These are phyloP conservation scores for Colletotrichum tabaci DNA, from an alignment of 2,329 filamentous ascomycete species.

Conservation along the genomic window DNA sequence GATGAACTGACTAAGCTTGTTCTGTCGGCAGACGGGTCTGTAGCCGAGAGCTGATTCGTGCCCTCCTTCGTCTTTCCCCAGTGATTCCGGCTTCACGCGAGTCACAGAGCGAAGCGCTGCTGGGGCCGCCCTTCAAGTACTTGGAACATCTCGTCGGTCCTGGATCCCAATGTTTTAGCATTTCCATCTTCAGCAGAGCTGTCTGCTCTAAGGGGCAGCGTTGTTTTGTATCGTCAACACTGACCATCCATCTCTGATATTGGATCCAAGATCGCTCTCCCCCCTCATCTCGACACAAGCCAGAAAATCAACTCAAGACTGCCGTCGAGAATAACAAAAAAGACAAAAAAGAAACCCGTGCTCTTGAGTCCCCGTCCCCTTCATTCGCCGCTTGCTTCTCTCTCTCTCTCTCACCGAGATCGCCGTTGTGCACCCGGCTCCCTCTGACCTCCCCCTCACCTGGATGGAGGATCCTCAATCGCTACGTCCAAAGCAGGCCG, in stretches of 20 bases:
- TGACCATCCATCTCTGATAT: conserved; percentile 15
- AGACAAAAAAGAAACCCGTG: neutral
- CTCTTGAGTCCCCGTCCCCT: neutral
- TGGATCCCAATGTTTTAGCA: conserved; percentile 28
- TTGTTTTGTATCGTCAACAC: conserved; percentile 37
- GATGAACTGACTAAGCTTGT: conserved; percentile 35
- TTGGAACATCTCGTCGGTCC: conserved; percentile 35
- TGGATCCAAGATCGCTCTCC: neutral
- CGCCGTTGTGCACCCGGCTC: conserved; percentile 39
- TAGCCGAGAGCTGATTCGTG: conserved; percentile 41
- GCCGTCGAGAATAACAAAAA: neutral
- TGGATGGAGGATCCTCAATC: conserved; percentile 43
- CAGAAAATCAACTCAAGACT: neutral
- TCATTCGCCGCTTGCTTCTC: conserved; percentile 15
- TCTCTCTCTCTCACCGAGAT: conserved; percentile 27
- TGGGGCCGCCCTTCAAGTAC: conserved; percentile 27
- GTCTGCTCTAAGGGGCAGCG: conserved; percentile 41
- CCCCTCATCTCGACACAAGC: conserved; percentile 19
- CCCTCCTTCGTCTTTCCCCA: conserved; percentile 39
- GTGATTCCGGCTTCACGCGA: conserved; percentile 41
- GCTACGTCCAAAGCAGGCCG: conserved; percentile 58
- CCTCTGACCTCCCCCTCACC: conserved; percentile 40
- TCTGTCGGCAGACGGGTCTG: conserved; percentile 28
- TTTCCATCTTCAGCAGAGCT: conserved; percentile 42
- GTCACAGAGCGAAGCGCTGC: conserved; percentile 20